Percentiles rank a stretch among this genome's conserved stretches.
phyloP scores from a whole-genome alignment of 345 rosid genomes.

The Nasturtium officinale region DNA sequence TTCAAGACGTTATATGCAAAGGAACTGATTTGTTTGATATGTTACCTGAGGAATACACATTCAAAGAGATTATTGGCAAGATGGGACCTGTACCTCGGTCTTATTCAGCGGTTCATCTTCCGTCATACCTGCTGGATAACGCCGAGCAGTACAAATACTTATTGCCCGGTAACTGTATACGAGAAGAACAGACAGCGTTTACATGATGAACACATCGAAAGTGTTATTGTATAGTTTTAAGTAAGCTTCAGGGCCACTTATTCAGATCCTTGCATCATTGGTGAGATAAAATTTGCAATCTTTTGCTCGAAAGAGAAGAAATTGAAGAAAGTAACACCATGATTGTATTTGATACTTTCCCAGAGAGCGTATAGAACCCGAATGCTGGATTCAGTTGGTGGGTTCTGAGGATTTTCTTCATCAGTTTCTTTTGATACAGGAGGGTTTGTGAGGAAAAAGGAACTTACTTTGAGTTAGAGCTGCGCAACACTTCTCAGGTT shows the following conservation, averaged over 20 bases:
- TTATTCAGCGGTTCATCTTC: constrained; percentile 83
- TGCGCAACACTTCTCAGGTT: constrained; percentile 36
- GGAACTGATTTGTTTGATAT: constrained; percentile 82
- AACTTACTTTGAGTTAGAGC: constrained; percentile 28
- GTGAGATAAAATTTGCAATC: background rate
- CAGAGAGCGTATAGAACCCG: background rate
- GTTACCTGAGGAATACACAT: constrained; percentile 91
- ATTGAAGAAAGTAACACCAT: constrained; percentile 1
- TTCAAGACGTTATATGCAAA: constrained; percentile 82
- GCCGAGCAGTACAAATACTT: constrained; percentile 68
- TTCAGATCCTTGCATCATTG: background rate
- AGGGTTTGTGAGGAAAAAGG: constrained; percentile 8
- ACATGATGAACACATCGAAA: constrained; percentile 14
- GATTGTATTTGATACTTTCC: background rate
- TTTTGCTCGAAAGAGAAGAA: constrained; percentile 1
- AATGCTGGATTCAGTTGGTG: constrained; percentile 11
- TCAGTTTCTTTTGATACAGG: constrained; percentile 36
- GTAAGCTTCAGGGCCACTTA: constrained; percentile 27
- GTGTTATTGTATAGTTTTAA: constrained; percentile 34
- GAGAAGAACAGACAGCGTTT: constrained; percentile 59
- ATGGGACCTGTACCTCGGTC: constrained; percentile 83
- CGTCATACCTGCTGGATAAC: constrained; percentile 64
- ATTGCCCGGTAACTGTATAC: constrained; percentile 79
- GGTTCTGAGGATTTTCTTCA: background rate
- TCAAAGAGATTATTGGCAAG: constrained; percentile 82